Conservation (phyloP, 1,139 yeast genomes). For the Wickerhamomyces sp. region DNA sequence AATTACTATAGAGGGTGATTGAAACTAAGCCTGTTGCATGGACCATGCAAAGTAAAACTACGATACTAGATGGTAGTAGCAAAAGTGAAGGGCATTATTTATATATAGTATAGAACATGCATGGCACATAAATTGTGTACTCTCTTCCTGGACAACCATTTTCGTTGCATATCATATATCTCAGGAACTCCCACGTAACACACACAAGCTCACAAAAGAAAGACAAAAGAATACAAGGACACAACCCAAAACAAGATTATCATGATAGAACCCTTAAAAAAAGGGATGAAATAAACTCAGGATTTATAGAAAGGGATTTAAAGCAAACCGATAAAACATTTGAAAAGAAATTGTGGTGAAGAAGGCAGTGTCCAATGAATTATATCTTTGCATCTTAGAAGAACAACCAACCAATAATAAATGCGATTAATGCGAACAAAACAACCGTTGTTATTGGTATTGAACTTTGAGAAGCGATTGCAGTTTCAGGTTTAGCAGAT, state of each 20-base stretch:
- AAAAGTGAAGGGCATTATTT: too few species aligned
- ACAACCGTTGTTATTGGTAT: constrained; percentile 43
- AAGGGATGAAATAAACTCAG: neutral
- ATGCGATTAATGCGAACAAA: constrained; percentile 51
- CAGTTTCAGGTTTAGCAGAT: constrained; percentile 9
- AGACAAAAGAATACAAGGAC: neutral
- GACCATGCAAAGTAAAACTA: too few species aligned
- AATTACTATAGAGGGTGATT: too few species aligned
- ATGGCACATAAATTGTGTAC: too few species aligned
- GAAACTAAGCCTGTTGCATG: too few species aligned
- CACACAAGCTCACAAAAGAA: neutral
- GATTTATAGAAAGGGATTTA: neutral
- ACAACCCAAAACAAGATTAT: neutral
- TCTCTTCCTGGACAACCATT: neutral
- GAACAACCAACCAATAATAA: constrained; percentile 58
- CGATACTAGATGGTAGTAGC: neutral
- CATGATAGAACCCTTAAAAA: neutral
- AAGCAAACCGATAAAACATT: neutral
- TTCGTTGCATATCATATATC: neutral
- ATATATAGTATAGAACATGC: too few species aligned
- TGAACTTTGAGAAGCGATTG: constrained; percentile 27
- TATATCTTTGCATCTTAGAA: constrained; percentile 28
- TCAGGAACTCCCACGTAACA: neutral
- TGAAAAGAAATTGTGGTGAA: neutral
- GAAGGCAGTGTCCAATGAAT: neutral